Evolutionary conservation across 169 alveolate genomes (phyloP), one percentile per base, ranked within the genome.

Genomic region (Cystoisospora suis): DNA sequence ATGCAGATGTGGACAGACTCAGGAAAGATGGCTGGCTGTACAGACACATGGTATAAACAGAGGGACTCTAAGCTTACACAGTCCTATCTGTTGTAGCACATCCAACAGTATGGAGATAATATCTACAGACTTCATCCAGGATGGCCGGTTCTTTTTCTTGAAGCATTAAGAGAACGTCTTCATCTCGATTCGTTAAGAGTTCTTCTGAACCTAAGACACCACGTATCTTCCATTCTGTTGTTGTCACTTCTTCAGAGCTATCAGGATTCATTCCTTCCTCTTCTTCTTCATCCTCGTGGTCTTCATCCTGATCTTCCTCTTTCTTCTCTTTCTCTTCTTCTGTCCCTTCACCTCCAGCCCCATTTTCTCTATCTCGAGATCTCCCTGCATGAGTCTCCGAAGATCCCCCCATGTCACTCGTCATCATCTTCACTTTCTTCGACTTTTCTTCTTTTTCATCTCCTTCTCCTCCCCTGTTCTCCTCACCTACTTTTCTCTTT

Each of bases 131-230:
- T 72, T 72, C 83, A 36, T 72, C 83, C 4, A 40, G 83, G 42
- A 72, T 72, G 32, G 56, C 4, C 53, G 83, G 83, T 27, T 72
- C 83, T 34, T 72, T 40, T 17, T 34, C 56, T 27, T 34, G 58
- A 29, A 72, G 45, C 23, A n/a, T 34, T 34, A 0, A 9, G 58
- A 72, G 83, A 17, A 72, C 53, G 0, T 38, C n/a, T 9, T 72
- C 56, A 53, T 72, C 83, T 32, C 83, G 6, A 15, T 72, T 56
- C 12, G 83, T 72, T 27, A 72, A 53, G 20, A 72, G 56, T 9
- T 72, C 83, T 5, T 72, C 83, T 0, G 56, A 38, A 29, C 83
- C 83, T 29, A 72, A 53, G 7, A 72, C 83, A 53, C 83, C 83
- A 6, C 83, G n/a, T n/a, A n/a, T n/a, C n/a, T n/a, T n/a, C n/a